These are phyloP conservation scores for Colletotrichum sp. DNA, from an alignment of 2,329 filamentous ascomycete species.

Conservation along the genomic window DNA sequence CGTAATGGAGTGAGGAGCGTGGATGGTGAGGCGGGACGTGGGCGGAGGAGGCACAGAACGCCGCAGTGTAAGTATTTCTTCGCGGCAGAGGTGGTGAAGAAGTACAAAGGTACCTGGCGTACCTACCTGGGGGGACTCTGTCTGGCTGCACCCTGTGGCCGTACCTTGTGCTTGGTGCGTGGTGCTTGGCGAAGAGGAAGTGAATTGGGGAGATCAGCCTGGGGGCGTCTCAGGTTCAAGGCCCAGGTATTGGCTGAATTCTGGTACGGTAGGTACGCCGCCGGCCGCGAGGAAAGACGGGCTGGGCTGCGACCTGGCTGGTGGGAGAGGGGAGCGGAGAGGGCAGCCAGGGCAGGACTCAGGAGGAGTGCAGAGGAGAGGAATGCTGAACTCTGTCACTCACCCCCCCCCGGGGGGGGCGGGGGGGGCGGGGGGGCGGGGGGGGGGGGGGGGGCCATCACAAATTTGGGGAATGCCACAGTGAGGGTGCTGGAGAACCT, in stretches of 20 bases:
- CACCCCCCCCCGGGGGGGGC: no score
- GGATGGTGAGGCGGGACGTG: neutral
- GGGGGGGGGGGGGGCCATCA: no score
- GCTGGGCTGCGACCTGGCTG: neutral
- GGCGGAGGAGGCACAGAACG: neutral
- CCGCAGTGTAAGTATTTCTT: neutral
- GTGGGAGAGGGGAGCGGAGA: neutral
- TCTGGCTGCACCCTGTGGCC: neutral
- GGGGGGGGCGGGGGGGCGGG: no score
- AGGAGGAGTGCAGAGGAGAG: neutral
- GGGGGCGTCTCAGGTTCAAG: slow-evolving; percentile 13
- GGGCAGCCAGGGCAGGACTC: neutral
- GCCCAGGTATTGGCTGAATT: slow-evolving; percentile 1
- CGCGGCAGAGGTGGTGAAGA: neutral
- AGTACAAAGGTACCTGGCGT: neutral
- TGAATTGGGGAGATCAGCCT: slow-evolving; percentile 4
- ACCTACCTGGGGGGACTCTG: neutral
- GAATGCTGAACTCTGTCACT: neutral
- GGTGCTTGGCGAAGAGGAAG: slow-evolving; percentile 3
- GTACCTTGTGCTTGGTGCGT: neutral
- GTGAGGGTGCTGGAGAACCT: neutral
- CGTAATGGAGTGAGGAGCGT: slow-evolving; percentile 1
- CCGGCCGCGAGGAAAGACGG: neutral
- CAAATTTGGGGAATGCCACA: neutral
- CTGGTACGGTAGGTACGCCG: neutral